Evolutionary conservation across 2,329 filamentous ascomycete species (phyloP), one percentile per base, ranked within the genome.

Genomic region (Mycogone perniciosa): DNA sequence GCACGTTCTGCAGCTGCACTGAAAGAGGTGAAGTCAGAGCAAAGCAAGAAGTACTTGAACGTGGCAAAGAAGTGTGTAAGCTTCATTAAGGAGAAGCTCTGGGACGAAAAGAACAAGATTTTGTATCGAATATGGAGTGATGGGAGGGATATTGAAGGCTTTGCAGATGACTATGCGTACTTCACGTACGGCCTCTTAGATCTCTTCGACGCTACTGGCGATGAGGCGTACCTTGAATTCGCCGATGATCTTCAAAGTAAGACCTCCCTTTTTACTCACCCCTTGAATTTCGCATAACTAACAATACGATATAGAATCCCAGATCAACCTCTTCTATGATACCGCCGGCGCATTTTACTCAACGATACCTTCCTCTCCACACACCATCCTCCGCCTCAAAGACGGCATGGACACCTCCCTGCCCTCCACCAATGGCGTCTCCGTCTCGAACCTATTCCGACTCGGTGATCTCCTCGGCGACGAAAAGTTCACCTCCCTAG

Each of bases 91-190:
- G 70, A 77, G 8, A 79, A 86, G 27, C 76, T 97, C 1, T 96
- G 88, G 75, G 82, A 92, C 56, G 64, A 74, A 7, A 59, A 72
- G 1, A 76, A 74, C 0, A 79, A 80, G 43, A 77, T 79, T 4
- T 71, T 97, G 11, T 88, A 85, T 63, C 80, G 91, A 45, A 81
- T 92, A 39, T 95, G 86, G 68, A 81, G 82, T 31, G 80, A 84
- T 54, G 77, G 81, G 56, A 73, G 81, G 7, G 83, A 85, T 30
- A 75, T 81, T 13, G 75, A 77, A 37, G 91, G 81, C 0, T 95
- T 97, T 67, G 89, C 92, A 1, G 93, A 97, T 60, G 93, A 99
- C 70, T 97, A 97, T 64, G 89, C 92, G 3, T 96, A 92, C 66
- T 67, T 97, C 38, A 87, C 90, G 45, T 81, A 85, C 45, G 92